Evolutionary conservation across 805 yeast genomes (phyloP).

Genomic region (Nakazawaea ambrosiae): DNA sequence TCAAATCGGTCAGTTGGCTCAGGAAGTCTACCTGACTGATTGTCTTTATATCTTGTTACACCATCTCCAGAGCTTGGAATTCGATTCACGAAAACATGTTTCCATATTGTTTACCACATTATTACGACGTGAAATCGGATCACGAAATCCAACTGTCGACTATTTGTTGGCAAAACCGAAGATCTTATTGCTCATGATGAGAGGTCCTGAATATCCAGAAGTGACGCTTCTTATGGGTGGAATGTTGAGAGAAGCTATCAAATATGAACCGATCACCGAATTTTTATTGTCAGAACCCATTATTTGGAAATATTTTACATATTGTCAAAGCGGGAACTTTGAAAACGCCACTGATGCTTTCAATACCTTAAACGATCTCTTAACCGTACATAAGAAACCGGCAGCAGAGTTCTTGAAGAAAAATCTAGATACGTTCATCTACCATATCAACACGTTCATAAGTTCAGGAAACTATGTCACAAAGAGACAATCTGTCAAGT

Average conservation of each 20-base stretch:
- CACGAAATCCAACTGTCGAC: conserved; percentile 81
- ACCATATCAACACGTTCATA: conserved; percentile 60
- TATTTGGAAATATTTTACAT: conserved; percentile 80
- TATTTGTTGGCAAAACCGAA: conserved; percentile 64
- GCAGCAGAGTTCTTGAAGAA: conserved; percentile 63
- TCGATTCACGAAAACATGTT: conserved; percentile 86
- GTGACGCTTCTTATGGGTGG: conserved; percentile 68
- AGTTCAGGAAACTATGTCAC: conserved; percentile 82
- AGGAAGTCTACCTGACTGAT: conserved; percentile 71
- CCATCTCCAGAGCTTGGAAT: conserved; percentile 64
- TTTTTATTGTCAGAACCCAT: conserved; percentile 50
- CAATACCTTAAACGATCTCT: conserved; percentile 62
- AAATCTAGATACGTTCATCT: conserved; percentile 53
- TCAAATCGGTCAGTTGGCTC: conserved; percentile 67
- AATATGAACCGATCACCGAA: conserved; percentile 62
- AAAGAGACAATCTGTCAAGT: conserved; percentile 79
- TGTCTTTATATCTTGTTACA: conserved; percentile 53
- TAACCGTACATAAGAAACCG: conserved; percentile 61
- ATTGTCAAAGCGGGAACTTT: conserved; percentile 69
- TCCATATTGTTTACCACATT: conserved; percentile 65
- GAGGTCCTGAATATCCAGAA: conserved; percentile 70
- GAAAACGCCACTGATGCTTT: conserved; percentile 90
- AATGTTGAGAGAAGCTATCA: conserved; percentile 79
- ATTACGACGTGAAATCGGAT: conserved; percentile 70
- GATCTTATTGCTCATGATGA: conserved; percentile 53